Evolutionary conservation across 2,329 filamentous ascomycete genomes (phyloP), one percentile per base, ranked within the genome.

Genomic region (Tolypocladium tropicale): DNA sequence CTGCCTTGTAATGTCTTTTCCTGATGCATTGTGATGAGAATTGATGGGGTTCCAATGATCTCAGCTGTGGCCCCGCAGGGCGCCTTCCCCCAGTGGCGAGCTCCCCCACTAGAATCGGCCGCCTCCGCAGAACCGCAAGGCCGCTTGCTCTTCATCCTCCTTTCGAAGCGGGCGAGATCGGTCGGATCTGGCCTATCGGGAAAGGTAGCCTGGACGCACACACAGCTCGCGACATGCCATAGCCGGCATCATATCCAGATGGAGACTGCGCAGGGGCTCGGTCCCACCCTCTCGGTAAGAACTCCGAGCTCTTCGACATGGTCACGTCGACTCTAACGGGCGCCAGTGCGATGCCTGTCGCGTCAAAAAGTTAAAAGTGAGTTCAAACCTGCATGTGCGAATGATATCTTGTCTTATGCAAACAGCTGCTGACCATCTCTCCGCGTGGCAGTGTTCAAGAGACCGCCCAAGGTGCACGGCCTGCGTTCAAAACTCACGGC

Each of bases 381-480:
- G 49, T 6, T n/a, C n/a, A 2, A n/a, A 10, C 10, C 2, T 10
- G n/a, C n/a, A n/a, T 23, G 21, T 10, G 10, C 9, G 9, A 43
- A 23, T 7, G 34, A 11, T 10, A n/a, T n/a, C n/a, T 6, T 3
- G 9, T 32, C 23, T 30, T 4, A 10, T 39, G 18, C 23, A n/a
- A 9, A 16, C 18, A 5, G 2, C 12, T n/a, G 6, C 7, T 21
- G 46, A 10, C 16, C 7, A 3, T 30, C 9, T 11, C 12, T 21
- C 14, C 18, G 6, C 11, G 18, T 33, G 3, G 6, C 4, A 67
- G 64, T 66, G 65, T 51, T 64, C 64, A 16, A 65, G 63, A 52
- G 59, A 65, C 23, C 55, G 58, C 2, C 65, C 65, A 1, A 59
- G 53, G 25, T 67, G 65, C 56, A 60, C 39, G n/a, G 60, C 60